Evolutionary conservation across 208 protist genomes (phyloP).

Genomic region (Sergeia podlipaevii): DNA sequence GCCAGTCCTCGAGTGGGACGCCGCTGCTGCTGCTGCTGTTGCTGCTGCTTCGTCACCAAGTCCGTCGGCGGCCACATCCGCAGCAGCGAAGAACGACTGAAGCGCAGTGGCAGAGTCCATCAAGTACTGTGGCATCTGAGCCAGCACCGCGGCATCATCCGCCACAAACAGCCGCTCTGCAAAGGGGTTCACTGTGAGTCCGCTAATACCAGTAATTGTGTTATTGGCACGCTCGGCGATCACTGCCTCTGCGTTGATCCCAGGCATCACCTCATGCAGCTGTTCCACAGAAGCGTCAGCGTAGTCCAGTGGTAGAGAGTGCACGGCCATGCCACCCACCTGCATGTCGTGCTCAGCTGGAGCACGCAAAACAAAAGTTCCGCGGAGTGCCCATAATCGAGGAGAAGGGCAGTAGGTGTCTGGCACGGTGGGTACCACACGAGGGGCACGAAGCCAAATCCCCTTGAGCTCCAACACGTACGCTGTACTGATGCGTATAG

Average conservation of each 20-base stretch:
- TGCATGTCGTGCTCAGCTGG: slow-evolving; percentile 1
- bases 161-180: no score
- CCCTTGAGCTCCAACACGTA: slow-evolving; percentile 43
- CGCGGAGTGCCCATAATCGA: slow-evolving; percentile 58
- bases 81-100: no score
- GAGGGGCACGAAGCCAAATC: slow-evolving; percentile 54
- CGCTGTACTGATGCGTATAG: slow-evolving; percentile 29
- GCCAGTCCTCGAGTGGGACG: no score
- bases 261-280: slow-evolving; percentile 26
- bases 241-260: slow-evolving; percentile 20
- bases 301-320: slow-evolving; percentile 38
- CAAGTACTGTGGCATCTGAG: no score
- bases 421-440: slow-evolving; percentile 7
- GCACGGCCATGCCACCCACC: slow-evolving; percentile 10
- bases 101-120: no score
- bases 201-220: no score
- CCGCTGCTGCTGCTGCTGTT: not conserved
- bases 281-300: slow-evolving; percentile 28
- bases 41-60: no score
- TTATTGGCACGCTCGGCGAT: slow-evolving; percentile 5
- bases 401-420: slow-evolving; percentile 36
- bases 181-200: no score
- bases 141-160: no score
- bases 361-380: slow-evolving; percentile 33
- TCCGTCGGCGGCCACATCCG: no score